These are phyloP conservation scores for Umbelopsis sp. DNA, from an alignment of 192 early-diverging fungal species.

Conservation along the genomic window DNA sequence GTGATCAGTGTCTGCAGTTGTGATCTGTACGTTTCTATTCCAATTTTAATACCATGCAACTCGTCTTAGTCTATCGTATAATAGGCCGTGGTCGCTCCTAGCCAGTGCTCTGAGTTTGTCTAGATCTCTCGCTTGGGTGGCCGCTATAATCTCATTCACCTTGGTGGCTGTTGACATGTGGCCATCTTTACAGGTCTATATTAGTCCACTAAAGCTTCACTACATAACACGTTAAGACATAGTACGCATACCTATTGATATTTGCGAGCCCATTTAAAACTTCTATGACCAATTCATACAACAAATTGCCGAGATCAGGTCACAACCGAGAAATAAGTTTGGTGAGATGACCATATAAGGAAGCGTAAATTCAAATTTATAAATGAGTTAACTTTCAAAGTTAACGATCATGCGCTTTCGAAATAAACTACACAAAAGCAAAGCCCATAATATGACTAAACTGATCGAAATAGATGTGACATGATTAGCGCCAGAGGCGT, in stretches of 20 bases:
- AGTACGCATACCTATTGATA: neutral
- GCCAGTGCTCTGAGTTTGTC: slow-evolving; percentile 26
- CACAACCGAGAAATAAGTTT: slow-evolving; percentile 15
- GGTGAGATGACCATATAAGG: neutral
- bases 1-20: neutral
- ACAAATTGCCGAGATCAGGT: slow-evolving; percentile 22
- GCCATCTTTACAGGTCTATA: neutral
- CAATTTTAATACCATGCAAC: slow-evolving; percentile 32
- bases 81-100: slow-evolving; percentile 26
- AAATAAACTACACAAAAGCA: neutral
- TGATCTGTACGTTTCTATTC: neutral
- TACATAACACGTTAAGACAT: neutral
- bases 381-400: neutral
- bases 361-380: slow-evolving; percentile 3
- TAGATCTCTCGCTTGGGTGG: slow-evolving; percentile 28
- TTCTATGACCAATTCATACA: neutral
- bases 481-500: neutral
- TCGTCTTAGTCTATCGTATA: slow-evolving; percentile 28
- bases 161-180: neutral
- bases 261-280: slow-evolving; percentile 9
- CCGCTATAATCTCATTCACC: slow-evolving; percentile 19
- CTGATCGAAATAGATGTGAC: too few relatives aligned
- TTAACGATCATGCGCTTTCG: neutral
- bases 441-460: neutral
- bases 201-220: neutral